Percentiles rank a stretch among this genome's conserved stretches.
Evolutionary conservation across 2,329 filamentous ascomycete species (phyloP).

Genomic region (Trichoderma cornu-damae): DNA sequence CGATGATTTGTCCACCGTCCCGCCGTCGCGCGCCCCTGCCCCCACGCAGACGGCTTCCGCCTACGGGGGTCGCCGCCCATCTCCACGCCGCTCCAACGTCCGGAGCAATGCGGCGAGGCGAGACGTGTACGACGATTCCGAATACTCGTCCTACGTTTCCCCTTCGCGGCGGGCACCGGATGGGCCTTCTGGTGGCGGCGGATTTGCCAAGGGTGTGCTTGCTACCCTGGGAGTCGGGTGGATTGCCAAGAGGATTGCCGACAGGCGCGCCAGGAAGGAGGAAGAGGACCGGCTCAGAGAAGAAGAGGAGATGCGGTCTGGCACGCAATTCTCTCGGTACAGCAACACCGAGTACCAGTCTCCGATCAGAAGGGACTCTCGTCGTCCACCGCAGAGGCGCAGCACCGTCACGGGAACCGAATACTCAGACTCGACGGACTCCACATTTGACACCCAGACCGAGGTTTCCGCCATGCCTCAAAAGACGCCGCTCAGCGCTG

Average conservation of each 20-base stretch:
- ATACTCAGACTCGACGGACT: conserved; percentile 36
- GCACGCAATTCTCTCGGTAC: conserved; percentile 58
- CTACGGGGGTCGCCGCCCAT: conserved; percentile 40
- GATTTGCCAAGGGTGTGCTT: conserved; percentile 52
- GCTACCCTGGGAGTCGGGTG: conserved; percentile 64
- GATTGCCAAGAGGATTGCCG: conserved; percentile 60
- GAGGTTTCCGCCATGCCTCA: conserved; percentile 27
- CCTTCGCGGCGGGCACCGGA: conserved; percentile 51
- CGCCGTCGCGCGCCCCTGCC: conserved; percentile 42
- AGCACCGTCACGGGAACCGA: conserved; percentile 29
- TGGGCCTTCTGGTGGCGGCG: conserved; percentile 40
- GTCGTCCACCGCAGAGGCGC: conserved; percentile 30
- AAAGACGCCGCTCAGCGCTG: conserved; percentile 18
- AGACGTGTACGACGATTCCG: conserved; percentile 47
- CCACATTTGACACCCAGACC: conserved; percentile 30
- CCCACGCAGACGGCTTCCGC: conserved; percentile 45
- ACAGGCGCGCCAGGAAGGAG: conserved; percentile 46
- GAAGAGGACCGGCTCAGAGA: conserved; percentile 44
- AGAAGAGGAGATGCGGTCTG: conserved; percentile 53
- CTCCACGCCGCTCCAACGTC: conserved; percentile 44
- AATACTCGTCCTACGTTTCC: conserved; percentile 57
- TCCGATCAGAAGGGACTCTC: conserved; percentile 38
- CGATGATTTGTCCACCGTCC: conserved; percentile 40
- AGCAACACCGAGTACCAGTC: conserved; percentile 62
- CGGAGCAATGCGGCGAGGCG: conserved; percentile 34